Base-by-base conservation (phyloP, 2,329 filamentous ascomycete species). In the Diaporthe batatas region DNA sequence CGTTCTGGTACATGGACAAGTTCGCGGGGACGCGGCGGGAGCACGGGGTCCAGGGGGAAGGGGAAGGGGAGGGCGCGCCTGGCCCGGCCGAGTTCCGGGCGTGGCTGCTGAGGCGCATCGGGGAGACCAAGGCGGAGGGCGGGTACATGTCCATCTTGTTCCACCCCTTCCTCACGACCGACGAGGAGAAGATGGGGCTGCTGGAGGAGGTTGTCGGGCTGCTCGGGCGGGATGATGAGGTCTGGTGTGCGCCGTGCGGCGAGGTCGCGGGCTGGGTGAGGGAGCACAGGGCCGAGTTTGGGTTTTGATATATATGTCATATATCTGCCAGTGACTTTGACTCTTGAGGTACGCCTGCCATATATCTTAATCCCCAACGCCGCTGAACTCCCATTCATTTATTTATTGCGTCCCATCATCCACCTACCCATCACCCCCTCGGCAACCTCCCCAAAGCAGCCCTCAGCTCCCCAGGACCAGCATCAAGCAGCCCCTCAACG, bases 1-100 rank as follows among this genome's bases (percentile, higher is more conserved):
- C 79, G 1, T 79, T 78, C 51, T 81, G 78, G 75, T 81, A 81
- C 53, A 80, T 80, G 79, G 39, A 47, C 4, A 81, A 79, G 73
- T 80, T 80, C 39, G 62, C 49, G 0, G 72, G 29, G 4, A 75
- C 79, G 16, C 71, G 79, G 16, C 68, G 69, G 47, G 58, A 73
- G 16, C 62, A 75, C n/a, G 77, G 78, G 2, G 76, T 71, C 49
- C 70, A 74, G 53, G 76, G 58, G 11, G 71, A 73, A 53, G 76
- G 62, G 8, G 71, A 74, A 49, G 76, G 58, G 11, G 71, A 73
- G 55, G 76, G 62, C 10, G 62, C 72, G 34, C 51, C 75, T 16
- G 68, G 68, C 4, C 76, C 79, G 12, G 64, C 12, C 3, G 75
- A 70, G 21, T 77, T 79, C 25, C 75, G 72, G 53, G 62, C 53